phyloP scores from a whole-genome alignment of 176 grass and related monocot genomes.

The Aechmea fasciata region DNA sequence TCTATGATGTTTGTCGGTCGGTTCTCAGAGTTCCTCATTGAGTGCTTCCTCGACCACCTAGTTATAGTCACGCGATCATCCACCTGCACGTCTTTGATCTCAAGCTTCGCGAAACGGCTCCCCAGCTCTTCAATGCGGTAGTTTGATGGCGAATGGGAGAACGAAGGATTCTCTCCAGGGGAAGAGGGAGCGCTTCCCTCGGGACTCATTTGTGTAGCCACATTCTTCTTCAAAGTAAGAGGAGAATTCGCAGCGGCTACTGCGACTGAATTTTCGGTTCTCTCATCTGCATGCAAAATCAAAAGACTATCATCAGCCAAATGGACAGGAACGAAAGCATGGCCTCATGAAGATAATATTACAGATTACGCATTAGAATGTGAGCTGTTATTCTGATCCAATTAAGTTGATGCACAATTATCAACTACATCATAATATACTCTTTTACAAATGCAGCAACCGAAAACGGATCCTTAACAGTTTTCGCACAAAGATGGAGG shows the following conservation, averaged over 20 bases:
- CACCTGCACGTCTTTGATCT: constrained; percentile 90
- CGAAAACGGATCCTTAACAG: too few relatives aligned
- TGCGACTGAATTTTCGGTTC: constrained; percentile 30
- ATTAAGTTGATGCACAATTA: too few relatives aligned
- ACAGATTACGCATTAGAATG: too few relatives aligned
- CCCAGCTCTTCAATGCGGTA: constrained; percentile 51
- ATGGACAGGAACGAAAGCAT: background rate
- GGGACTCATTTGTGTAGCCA: constrained; percentile 90
- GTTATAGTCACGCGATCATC: constrained; percentile 93
- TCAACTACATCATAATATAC: too few relatives aligned
- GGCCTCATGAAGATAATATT: too few relatives aligned
- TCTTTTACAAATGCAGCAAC: too few relatives aligned
- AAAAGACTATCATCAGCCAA: background rate
- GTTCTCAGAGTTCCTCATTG: constrained; percentile 60
- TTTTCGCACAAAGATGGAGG: too few relatives aligned
- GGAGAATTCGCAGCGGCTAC: constrained; percentile 41
- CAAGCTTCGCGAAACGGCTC: constrained; percentile 44
- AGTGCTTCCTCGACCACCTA: constrained; percentile 86
- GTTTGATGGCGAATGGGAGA: constrained; percentile 46
- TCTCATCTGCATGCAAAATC: constrained; percentile 48
- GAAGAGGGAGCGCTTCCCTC: constrained; percentile 62
- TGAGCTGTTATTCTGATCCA: too few relatives aligned
- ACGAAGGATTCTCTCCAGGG: constrained; percentile 48
- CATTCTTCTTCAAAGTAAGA: constrained; percentile 66
- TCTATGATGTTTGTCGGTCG: constrained; percentile 72